Conservation (phyloP, 495 filamentous ascomycete species). For the Tuber magnatum region DNA sequence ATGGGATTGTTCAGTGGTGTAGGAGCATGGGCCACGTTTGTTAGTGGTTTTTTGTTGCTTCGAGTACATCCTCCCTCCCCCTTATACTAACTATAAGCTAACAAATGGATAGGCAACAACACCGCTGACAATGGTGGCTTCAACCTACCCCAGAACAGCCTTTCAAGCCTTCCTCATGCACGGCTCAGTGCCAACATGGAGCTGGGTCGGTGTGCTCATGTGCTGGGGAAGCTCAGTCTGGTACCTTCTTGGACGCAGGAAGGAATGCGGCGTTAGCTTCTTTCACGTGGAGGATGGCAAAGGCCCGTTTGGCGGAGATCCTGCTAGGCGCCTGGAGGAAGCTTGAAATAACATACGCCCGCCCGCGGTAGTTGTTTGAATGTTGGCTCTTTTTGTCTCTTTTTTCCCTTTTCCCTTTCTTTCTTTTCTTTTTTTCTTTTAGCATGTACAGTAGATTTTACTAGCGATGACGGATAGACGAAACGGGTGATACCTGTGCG, state of each 20-base stretch:
- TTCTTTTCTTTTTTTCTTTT: not conserved
- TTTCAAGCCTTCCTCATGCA: slow-evolving; percentile 41
- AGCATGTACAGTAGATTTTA: not conserved
- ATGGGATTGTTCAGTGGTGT: slow-evolving; percentile 42
- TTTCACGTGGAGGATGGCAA: slow-evolving; percentile 25
- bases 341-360: not conserved
- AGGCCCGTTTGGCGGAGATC: slow-evolving; percentile 6
- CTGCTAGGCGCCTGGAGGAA: not conserved
- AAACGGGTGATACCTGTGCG: not conserved
- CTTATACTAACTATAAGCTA: slow-evolving; percentile 19
- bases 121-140: slow-evolving; percentile 38
- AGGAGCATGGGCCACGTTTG: slow-evolving; percentile 32
- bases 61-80: slow-evolving; percentile 10
- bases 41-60: slow-evolving; percentile 33
- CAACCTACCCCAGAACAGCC: slow-evolving; percentile 35
- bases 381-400: not conserved
- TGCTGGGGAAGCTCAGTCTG: slow-evolving; percentile 48
- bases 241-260: slow-evolving; percentile 46
- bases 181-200: slow-evolving; percentile 40
- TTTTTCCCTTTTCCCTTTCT: not conserved
- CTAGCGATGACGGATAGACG: not conserved
- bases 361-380: not conserved
- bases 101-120: slow-evolving; percentile 32
- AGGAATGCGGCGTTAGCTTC: slow-evolving; percentile 40
- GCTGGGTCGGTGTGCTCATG: slow-evolving; percentile 47